Conservation (phyloP, 805 yeast genomes). For the Monosporozyma yasuniensis region DNA sequence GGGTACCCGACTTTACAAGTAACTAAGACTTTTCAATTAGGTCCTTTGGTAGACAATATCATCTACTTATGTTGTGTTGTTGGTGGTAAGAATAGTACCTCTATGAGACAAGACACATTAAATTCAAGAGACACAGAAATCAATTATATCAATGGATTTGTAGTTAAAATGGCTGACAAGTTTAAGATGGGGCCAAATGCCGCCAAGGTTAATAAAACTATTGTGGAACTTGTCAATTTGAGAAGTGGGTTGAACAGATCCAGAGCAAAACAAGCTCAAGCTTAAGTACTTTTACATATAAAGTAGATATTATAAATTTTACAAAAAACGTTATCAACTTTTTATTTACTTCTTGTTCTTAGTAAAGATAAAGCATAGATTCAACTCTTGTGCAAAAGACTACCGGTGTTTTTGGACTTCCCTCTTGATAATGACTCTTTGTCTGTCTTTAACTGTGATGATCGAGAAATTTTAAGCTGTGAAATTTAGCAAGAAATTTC, state of each 20-base stretch:
- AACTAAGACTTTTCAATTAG: constrained; percentile 23
- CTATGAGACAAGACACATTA: constrained; percentile 47
- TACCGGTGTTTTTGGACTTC: too few species aligned
- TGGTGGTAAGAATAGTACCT: constrained; percentile 48
- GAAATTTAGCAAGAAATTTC: not conserved
- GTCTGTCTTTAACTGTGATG: not conserved
- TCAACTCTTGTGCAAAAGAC: too few species aligned
- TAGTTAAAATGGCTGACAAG: constrained; percentile 46
- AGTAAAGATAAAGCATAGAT: too few species aligned
- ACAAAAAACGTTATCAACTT: constrained; percentile 12
- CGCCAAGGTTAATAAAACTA: constrained; percentile 28
- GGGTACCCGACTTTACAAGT: constrained; percentile 25
- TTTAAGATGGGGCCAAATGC: constrained; percentile 27
- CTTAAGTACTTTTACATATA: not conserved
- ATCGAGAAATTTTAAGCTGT: not conserved
- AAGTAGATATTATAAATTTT: not conserved
- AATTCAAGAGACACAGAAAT: constrained; percentile 60
- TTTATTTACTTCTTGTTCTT: constrained; percentile 4
- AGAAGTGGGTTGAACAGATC: constrained; percentile 24
- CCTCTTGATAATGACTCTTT: not conserved
- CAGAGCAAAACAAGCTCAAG: constrained; percentile 8
- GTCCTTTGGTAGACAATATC: constrained; percentile 30
- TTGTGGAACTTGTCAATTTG: constrained; percentile 29
- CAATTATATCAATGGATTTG: constrained; percentile 75
- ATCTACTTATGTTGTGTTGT: constrained; percentile 35